Base-by-base conservation (phyloP, 1,284 basidiomycete genomes). In the Marasmius tenuissimus region DNA sequence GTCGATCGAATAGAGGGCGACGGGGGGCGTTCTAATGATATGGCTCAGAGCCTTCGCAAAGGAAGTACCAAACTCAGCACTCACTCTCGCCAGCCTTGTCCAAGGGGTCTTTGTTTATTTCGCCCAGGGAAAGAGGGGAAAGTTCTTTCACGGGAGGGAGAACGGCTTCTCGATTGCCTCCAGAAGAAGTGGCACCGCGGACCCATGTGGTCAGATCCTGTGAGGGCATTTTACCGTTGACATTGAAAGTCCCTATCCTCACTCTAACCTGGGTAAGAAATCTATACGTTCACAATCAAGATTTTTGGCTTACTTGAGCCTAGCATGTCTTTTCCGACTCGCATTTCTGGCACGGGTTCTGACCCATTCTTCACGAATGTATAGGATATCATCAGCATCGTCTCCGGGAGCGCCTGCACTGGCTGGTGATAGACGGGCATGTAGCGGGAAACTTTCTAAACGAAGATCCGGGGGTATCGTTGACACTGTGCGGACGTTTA, bases 161-260 rank as follows among this genome's bases (percentile, higher is more conserved):
- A 27, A 18, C 10, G 52, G 20, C 27, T n/a, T 53, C 52, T 35
- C n/a, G 27, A 27, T 45, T 38, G 20, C 22, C 33, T 27, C 35
- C 22, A 37, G 62, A 59, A 14, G 18, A 33, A 38, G 59, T 48
- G 39, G 57, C 61, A 1, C 73, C 64, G 56, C 75, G 67, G 10
- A 86, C 68, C 84, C 85, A 86, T 1, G 76, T 67, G 18, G 78
- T 76, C 8, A 92, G 73, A 67, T 91, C 87, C 66, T 91, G 88
- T 8, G 87, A 85, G 2, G 91, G 89, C 39, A 82, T 64, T 67
- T 86, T 86, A 0, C 89, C 91, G 66, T 92, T 91, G 48, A 92
- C 91, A 66, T 93, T 93, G 75, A 92, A 93, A 1, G 88, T 90
- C 16, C 91, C 90, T 16, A 91, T 64, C 3, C 89, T 85, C 57